Evolutionary conservation across 345 rosid species (phyloP).

Genomic region (Hypericum perforatum): DNA sequence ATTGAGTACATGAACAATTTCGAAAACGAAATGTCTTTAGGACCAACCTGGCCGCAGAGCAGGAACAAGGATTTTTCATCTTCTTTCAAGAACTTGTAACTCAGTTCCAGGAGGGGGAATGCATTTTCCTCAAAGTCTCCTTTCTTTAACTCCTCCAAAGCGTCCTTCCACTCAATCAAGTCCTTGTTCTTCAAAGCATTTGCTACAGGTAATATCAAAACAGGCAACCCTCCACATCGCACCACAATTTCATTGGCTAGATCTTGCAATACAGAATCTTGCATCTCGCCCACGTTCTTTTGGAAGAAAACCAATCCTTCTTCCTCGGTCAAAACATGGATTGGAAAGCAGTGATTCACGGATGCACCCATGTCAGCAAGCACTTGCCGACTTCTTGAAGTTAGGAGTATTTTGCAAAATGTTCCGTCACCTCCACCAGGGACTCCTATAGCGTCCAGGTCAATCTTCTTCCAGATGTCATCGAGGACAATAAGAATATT

Average conservation of each 20-base stretch:
- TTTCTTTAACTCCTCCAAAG: too few relatives aligned
- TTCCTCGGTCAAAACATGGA: not conserved
- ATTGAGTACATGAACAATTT: too few relatives aligned
- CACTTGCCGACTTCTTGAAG: constrained; percentile 3
- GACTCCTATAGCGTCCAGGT: constrained; percentile 4
- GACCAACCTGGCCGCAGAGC: too few relatives aligned
- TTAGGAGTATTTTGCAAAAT: constrained; percentile 12
- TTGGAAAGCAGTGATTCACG: not conserved
- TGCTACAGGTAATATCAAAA: constrained; percentile 1
- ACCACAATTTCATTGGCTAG: not conserved
- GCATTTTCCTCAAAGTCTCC: too few relatives aligned
- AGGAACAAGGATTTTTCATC: too few relatives aligned
- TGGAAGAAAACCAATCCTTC: constrained; percentile 7
- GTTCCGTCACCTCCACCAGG: not conserved
- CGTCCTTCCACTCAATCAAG: too few relatives aligned
- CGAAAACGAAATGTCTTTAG: too few relatives aligned
- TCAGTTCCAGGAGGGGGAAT: too few relatives aligned
- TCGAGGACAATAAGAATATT: constrained; percentile 6
- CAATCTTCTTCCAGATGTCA: constrained; percentile 3
- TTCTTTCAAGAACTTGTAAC: too few relatives aligned
- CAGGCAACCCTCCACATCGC: constrained; percentile 4
- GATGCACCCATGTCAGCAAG: not conserved
- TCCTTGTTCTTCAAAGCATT: not conserved
- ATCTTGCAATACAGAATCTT: constrained; percentile 1
- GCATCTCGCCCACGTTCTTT: not conserved